phyloP scores from a whole-genome alignment of 108 stramenopile species.

The Nannochloropsis granulata region DNA sequence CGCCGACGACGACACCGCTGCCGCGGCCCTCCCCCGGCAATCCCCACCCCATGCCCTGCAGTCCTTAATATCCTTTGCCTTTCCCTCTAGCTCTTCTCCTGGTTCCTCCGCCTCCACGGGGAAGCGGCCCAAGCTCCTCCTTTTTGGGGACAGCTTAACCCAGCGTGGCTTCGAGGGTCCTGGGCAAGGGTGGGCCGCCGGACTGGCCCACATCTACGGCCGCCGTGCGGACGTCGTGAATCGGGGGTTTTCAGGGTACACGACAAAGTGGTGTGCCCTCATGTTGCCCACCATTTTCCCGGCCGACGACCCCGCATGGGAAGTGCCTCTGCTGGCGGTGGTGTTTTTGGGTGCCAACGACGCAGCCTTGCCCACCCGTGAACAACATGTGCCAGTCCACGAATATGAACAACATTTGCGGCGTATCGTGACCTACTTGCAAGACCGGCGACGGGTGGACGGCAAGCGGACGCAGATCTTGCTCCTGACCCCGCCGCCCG shows the following conservation, averaged over 20 bases:
- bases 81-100: background rate
- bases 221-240: background rate
- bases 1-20: no score
- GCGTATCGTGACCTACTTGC: background rate
- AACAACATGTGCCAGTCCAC: background rate
- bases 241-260: background rate
- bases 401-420: background rate
- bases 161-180: background rate
- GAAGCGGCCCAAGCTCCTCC: background rate
- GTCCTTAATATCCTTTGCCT: background rate
- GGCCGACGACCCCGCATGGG: background rate
- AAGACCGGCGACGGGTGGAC: background rate
- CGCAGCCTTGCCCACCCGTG: background rate
- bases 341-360: background rate
- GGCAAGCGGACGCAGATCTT: background rate
- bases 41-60: background rate
- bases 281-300: background rate
- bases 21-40: no score
- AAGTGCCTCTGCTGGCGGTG: background rate
- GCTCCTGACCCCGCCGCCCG: background rate
- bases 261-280: background rate
- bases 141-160: background rate
- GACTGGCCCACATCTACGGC: background rate
- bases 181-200: background rate
- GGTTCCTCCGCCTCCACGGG: background rate